Base-by-base conservation (phyloP, 805 yeast species). In the Candida nanaspora region DNA sequence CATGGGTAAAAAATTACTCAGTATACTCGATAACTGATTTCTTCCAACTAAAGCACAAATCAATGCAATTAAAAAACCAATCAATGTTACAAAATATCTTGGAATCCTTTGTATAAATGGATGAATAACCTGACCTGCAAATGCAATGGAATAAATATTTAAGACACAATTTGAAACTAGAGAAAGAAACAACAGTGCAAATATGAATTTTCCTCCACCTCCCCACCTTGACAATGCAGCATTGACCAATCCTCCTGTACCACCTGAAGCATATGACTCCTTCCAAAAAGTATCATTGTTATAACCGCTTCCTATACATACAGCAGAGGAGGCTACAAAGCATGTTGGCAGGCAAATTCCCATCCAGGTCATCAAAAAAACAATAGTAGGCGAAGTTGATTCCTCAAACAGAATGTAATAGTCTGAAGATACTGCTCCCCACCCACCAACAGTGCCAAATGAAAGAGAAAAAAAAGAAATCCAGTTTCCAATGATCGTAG, bases 351-450 rank as follows among this genome's bases (percentile, higher is more conserved):
- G 29, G 41, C 73, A 66, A 11, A 80, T 74, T 4, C 85, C 80
- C 16, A 74, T 58, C 47, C 80, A 76, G 0, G 89, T 82, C 43
- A 81, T 59, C 22, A 60, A 22, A 51, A 76, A 81, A 1, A 79
- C 66, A 45, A 71, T 70, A 41, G 58, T 46, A 38, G 72, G 69
- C 3, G 81, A 72, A 0, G 83, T 74, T 28, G 70, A 65, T 50
- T 80, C 87, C 2, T 91, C 91, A 52, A 84, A 80, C 39, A 82
- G 67, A 36, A 83, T 74, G 55, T 82, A 82, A 57, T 84, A 84
- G 58, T 84, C 94, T 0, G 86, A 70, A 0, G 91, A 82, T 39
- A 82, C 74, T 2, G 85, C 75, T 27, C 88, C 85, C 93, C 93
- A 84, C 2, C 91, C 82, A 9, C 82, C 70, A 3, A 91, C 83